Conservation (phyloP, 345 rosid genomes). For the Citrus maxima region DNA sequence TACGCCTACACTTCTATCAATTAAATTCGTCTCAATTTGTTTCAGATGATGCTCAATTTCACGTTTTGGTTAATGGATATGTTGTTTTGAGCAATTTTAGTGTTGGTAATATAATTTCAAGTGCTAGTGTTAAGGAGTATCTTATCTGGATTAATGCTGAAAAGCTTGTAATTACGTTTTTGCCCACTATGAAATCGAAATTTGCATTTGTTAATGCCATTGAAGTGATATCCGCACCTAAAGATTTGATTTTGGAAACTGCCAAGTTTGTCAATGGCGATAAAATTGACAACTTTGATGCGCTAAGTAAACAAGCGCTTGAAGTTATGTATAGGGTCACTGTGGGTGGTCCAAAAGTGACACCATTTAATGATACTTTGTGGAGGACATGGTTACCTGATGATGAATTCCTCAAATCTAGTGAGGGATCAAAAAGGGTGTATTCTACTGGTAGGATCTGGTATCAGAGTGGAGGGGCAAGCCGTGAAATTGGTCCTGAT, state of each 20-base stretch:
- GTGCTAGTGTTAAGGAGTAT: conserved; percentile 60
- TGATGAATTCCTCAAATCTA: conserved; percentile 53
- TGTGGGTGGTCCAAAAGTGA: conserved; percentile 84
- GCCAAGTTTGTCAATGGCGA: conserved; percentile 40
- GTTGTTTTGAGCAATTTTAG: conserved; percentile 71
- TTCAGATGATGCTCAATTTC: conserved; percentile 49
- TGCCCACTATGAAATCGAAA: conserved; percentile 45
- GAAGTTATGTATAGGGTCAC: conserved; percentile 56
- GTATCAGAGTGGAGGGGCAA: conserved; percentile 63
- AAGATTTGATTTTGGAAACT: conserved; percentile 63
- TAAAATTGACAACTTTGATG: conserved; percentile 38
- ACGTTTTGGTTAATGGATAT: conserved; percentile 65
- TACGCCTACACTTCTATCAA: conserved; percentile 70
- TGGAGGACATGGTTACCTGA: conserved; percentile 96
- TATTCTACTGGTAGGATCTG: conserved; percentile 55
- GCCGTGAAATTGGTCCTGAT: conserved; percentile 80
- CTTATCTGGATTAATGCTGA: conserved; percentile 45
- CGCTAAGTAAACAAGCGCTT: conserved; percentile 57
- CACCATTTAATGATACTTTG: conserved; percentile 81
- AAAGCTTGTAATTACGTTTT: conserved; percentile 50
- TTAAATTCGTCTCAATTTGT: conserved; percentile 43
- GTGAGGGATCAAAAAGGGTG: conserved; percentile 37
- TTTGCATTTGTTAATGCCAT: conserved; percentile 80
- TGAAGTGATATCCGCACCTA: conserved; percentile 88
- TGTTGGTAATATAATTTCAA: conserved; percentile 14